Conservation (phyloP, 2,329 filamentous ascomycete genomes). For the Beauveria rudraprayagi region DNA sequence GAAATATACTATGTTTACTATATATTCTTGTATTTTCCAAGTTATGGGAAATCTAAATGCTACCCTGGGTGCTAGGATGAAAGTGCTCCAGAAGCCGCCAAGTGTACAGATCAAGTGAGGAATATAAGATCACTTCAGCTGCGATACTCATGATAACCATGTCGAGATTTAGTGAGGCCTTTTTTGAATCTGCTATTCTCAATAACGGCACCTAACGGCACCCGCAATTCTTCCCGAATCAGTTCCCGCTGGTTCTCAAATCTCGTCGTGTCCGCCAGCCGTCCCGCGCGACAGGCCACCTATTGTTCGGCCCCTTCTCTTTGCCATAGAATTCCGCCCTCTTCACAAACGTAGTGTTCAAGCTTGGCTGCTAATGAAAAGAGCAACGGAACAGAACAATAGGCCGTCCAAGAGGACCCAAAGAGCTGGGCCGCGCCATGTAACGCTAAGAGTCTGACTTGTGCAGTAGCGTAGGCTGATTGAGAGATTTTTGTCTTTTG, state of each 20-base stretch:
- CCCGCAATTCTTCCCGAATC: background rate
- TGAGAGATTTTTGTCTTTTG: background rate
- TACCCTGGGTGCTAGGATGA: too few species aligned
- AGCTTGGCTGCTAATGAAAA: slow-evolving; percentile 12
- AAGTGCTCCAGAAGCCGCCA: too few species aligned
- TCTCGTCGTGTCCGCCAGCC: background rate
- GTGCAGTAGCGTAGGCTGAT: background rate
- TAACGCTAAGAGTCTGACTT: background rate
- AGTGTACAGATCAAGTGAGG: too few species aligned
- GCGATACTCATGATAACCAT: background rate
- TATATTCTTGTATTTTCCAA: too few species aligned
- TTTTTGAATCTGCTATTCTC: background rate
- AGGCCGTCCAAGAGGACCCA: background rate
- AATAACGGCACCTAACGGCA: background rate
- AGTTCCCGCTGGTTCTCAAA: background rate
- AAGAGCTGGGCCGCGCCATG: slow-evolving; percentile 2
- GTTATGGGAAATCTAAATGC: too few species aligned
- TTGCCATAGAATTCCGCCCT: background rate
- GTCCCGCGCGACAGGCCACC: background rate
- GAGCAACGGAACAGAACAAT: too few species aligned
- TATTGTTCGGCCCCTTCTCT: background rate
- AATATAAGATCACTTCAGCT: background rate
- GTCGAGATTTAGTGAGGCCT: background rate
- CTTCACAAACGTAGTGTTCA: background rate
- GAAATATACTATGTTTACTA: too few species aligned